These are phyloP conservation scores for Nadsonia starkeyi-henricii DNA, from an alignment of 1,139 yeast genomes.

Conservation along the genomic window DNA sequence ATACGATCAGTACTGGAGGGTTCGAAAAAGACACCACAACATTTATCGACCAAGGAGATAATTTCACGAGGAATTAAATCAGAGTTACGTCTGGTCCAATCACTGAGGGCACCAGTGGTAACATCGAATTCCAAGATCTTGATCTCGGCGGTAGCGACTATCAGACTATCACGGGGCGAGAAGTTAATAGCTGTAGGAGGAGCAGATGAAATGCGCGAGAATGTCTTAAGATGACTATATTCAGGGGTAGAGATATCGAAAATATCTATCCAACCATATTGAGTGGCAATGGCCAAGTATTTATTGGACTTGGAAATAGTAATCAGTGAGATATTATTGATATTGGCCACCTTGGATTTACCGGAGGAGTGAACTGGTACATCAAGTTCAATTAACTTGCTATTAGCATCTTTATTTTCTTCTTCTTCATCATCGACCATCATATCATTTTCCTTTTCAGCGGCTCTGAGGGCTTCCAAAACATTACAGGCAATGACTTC, in stretches of 20 bases:
- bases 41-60: conserved; percentile 46
- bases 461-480: conserved; percentile 18
- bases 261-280: conserved; percentile 53
- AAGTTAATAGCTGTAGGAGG: conserved; percentile 53
- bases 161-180: conserved; percentile 37
- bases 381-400: conserved; percentile 14
- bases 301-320: conserved; percentile 33
- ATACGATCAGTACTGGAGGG: conserved; percentile 29
- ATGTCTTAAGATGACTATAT: conserved; percentile 11
- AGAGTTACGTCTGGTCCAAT: conserved; percentile 71
- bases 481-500: conserved; percentile 38
- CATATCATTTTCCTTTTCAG: conserved; percentile 8
- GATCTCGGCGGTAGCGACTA: conserved; percentile 62
- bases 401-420: conserved; percentile 26
- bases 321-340: conserved; percentile 30
- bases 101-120: conserved; percentile 31
- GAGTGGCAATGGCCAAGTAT: conserved; percentile 42
- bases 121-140: conserved; percentile 54
- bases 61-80: conserved; percentile 62
- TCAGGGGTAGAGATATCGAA: conserved; percentile 22
- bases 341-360: conserved; percentile 17
- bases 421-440: conserved; percentile 25
- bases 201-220: conserved; percentile 37
- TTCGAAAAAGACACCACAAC: conserved; percentile 53
- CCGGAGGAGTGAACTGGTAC: conserved; percentile 12